A percentile compares a stretch with the other conserved stretches of the same genome.
Evolutionary conservation across 148 eudicot species (phyloP).

Genomic region (Chenopodium album): DNA sequence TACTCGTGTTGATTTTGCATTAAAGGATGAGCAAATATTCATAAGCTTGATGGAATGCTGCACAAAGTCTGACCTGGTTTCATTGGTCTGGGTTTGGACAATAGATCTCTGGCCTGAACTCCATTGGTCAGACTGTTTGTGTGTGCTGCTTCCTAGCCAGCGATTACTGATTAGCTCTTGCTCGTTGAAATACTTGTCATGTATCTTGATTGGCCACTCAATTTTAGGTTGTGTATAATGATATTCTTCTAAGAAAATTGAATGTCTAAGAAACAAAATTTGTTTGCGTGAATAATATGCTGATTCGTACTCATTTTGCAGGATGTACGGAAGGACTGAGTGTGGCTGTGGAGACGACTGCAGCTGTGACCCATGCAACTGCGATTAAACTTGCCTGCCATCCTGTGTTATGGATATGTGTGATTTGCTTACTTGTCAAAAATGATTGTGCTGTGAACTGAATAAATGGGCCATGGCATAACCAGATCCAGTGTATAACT

Average conservation of each 20-base stretch:
- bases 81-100: no score
- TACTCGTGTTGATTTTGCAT: no score
- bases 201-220: background rate
- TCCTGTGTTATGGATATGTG: background rate
- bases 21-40: no score
- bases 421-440: background rate
- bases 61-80: no score
- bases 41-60: no score
- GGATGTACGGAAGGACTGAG: slow-evolving; percentile 31
- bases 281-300: background rate
- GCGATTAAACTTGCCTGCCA: slow-evolving; percentile 12
- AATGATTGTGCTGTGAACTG: slow-evolving; percentile 16
- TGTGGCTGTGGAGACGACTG: slow-evolving; percentile 61
- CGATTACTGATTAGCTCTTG: background rate
- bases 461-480: slow-evolving; percentile 19
- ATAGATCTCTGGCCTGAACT: no score
- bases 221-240: background rate
- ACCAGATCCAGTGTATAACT: slow-evolving; percentile 2
- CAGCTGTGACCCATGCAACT: slow-evolving; percentile 51
- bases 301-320: slow-evolving; percentile 1
- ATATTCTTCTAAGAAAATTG: background rate
- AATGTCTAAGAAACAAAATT: background rate
- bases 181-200: background rate
- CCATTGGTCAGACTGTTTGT: no score
- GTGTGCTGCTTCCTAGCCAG: no score